Percentiles rank a stretch among this genome's conserved stretches.
Conservation (phyloP, 768 basidiomycete species). For the Nevesoporus exiguus region DNA sequence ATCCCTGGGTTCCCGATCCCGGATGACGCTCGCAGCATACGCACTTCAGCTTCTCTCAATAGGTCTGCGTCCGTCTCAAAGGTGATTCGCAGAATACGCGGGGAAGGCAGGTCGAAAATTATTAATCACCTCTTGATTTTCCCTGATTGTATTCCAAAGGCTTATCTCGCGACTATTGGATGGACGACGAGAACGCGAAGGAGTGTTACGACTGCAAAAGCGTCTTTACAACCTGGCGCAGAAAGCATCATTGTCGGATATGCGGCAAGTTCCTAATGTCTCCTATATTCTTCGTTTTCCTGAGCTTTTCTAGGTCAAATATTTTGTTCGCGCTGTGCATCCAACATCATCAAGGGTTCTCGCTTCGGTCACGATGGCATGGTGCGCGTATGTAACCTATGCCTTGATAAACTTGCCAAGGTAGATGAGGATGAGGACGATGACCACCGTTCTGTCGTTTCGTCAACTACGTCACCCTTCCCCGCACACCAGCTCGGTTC, state of each 20-base stretch:
- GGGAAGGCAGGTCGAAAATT: constrained; percentile 60
- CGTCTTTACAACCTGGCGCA: constrained; percentile 88
- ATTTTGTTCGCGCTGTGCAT: constrained; percentile 96
- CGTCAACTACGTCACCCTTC: constrained; percentile 65
- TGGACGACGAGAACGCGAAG: constrained; percentile 94
- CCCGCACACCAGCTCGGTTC: constrained; percentile 74
- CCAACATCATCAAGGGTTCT: constrained; percentile 91
- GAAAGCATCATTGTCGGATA: constrained; percentile 97
- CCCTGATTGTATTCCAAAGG: constrained; percentile 40
- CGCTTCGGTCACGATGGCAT: constrained; percentile 95
- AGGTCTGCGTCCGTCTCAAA: constrained; percentile 84
- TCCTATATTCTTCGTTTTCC: neutral
- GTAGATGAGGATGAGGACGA: constrained; percentile 91
- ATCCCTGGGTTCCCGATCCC: constrained; percentile 93
- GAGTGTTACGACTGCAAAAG: constrained; percentile 97
- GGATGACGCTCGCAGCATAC: constrained; percentile 86
- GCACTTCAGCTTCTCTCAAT: constrained; percentile 67
- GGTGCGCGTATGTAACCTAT: constrained; percentile 93
- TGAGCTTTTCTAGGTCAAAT: constrained; percentile 70
- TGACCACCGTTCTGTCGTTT: constrained; percentile 76
- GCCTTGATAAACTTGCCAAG: constrained; percentile 86
- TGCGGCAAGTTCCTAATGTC: constrained; percentile 57
- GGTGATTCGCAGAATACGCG: constrained; percentile 84
- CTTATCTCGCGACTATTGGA: constrained; percentile 95
- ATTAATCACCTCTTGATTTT: constrained; percentile 1